phyloP scores from a whole-genome alignment of 2,329 filamentous ascomycete species.

The Fusarium sp. region DNA sequence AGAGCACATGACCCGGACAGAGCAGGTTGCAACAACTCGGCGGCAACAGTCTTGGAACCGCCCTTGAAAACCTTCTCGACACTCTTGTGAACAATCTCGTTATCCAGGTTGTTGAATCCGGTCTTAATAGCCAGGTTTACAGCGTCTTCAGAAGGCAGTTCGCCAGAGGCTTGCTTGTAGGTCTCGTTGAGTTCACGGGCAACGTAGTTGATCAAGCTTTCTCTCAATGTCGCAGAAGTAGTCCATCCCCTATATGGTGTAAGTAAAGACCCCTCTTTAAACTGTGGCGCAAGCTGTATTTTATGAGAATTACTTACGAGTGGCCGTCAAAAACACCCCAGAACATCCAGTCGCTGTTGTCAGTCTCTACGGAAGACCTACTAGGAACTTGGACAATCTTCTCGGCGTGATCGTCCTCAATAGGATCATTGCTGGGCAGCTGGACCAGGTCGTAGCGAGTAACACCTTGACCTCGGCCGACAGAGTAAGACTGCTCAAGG shows the following conservation, averaged over 20 bases:
- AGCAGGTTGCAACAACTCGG: constrained; percentile 91
- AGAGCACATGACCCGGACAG: constrained; percentile 97
- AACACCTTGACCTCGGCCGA: constrained; percentile 90
- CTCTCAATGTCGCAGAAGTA: constrained; percentile 93
- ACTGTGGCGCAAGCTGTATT: neutral
- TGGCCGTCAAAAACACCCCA: constrained; percentile 99
- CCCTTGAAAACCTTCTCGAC: constrained; percentile 91
- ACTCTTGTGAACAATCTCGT: constrained; percentile 94
- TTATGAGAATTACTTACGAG: constrained; percentile 69
- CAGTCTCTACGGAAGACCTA: constrained; percentile 59
- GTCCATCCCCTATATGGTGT: constrained; percentile 83
- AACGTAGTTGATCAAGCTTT: constrained; percentile 91
- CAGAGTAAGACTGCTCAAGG: constrained; percentile 91
- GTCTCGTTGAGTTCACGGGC: constrained; percentile 92
- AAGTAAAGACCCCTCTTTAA: constrained; percentile 6
- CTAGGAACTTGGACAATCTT: constrained; percentile 93
- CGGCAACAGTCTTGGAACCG: constrained; percentile 89
- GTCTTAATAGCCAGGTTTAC: constrained; percentile 93
- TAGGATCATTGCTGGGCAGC: constrained; percentile 94
- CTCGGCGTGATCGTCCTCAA: constrained; percentile 98
- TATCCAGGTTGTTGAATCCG: constrained; percentile 87
- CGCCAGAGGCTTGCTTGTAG: constrained; percentile 77
- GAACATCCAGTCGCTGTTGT: constrained; percentile 96
- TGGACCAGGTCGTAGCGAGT: constrained; percentile 95
- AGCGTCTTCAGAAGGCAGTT: constrained; percentile 79